Evolutionary conservation across 2,329 filamentous ascomycete genomes (phyloP).

Genomic region (Fusarium sp.): DNA sequence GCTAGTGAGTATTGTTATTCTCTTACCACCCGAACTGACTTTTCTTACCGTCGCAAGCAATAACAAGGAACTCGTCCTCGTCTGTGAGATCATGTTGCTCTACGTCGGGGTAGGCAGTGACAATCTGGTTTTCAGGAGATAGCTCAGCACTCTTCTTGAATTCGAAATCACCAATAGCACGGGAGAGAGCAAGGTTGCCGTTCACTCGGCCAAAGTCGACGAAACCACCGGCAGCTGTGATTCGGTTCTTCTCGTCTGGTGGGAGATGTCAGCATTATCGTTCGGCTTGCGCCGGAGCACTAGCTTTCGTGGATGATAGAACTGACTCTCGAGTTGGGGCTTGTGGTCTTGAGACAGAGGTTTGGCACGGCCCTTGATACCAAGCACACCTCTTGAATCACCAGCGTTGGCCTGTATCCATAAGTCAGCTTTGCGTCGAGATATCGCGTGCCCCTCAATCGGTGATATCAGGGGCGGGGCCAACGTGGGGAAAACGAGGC

Average conservation of each 20-base stretch:
- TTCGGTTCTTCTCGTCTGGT: constrained; percentile 92
- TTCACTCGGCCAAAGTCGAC: constrained; percentile 99
- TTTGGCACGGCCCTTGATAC: constrained; percentile 97
- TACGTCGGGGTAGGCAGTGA: constrained; percentile 96
- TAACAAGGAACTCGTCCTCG: constrained; percentile 94
- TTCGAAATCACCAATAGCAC: constrained; percentile 98
- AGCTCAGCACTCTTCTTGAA: constrained; percentile 99
- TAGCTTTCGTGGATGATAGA: constrained; percentile 9
- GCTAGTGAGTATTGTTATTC: constrained; percentile 40
- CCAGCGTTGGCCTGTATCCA: constrained; percentile 86
- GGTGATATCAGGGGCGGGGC: constrained; percentile 22
- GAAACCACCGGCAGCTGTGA: constrained; percentile 94
- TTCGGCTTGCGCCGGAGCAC: constrained; percentile 31
- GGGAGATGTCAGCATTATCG: constrained; percentile 30
- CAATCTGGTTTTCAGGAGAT: constrained; percentile 97
- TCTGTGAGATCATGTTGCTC: constrained; percentile 89
- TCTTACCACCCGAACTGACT: constrained; percentile 3
- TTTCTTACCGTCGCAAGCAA: constrained; percentile 88
- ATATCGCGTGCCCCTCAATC: constrained; percentile 34
- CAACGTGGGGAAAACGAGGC: constrained; percentile 25
- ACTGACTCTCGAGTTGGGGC: constrained; percentile 93
- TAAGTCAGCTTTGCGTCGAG: constrained; percentile 34
- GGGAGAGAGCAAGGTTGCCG: constrained; percentile 94
- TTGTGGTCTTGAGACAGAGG: constrained; percentile 99
- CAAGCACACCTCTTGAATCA: constrained; percentile 93